Evolutionary conservation across 306 rosid species (phyloP).

Genomic region (Ochetophila trinervis): DNA sequence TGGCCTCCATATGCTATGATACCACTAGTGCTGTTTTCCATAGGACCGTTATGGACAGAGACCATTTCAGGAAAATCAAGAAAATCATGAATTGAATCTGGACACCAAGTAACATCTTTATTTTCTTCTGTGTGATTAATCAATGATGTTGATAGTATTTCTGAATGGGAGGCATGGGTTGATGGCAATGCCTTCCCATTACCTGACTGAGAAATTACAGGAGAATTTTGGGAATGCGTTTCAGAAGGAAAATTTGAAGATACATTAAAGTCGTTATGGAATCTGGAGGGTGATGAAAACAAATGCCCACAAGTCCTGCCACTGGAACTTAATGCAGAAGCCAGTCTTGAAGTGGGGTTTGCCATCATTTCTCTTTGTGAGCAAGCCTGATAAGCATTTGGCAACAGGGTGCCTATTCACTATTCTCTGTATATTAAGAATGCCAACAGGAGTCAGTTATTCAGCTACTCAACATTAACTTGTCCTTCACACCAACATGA

Average conservation of each 20-base stretch:
- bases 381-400: conserved; percentile 51
- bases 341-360: conserved; percentile 37
- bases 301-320: conserved; percentile 37
- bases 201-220: conserved; percentile 41
- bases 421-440: not conserved
- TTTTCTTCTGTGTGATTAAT: conserved; percentile 40
- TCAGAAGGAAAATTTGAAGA: conserved; percentile 40
- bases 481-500: conserved; percentile 18
- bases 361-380: conserved; percentile 34
- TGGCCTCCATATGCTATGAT: conserved; percentile 43
- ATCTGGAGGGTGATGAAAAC: conserved; percentile 41
- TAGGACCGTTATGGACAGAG: conserved; percentile 52
- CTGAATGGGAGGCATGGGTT: conserved; percentile 36
- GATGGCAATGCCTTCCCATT: conserved; percentile 34
- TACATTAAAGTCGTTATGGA: conserved; percentile 25
- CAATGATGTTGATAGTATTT: conserved; percentile 37
- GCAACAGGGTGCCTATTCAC: conserved; percentile 34
- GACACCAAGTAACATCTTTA: conserved; percentile 53
- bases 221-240: conserved; percentile 40
- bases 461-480: conserved; percentile 22
- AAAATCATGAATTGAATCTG: conserved; percentile 58
- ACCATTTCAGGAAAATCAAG: conserved; percentile 47
- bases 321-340: conserved; percentile 38
- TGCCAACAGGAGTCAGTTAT: conserved; percentile 1
- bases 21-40: conserved; percentile 45